Conservation (phyloP, 495 filamentous ascomycete species). For the Letharia columbiana region DNA sequence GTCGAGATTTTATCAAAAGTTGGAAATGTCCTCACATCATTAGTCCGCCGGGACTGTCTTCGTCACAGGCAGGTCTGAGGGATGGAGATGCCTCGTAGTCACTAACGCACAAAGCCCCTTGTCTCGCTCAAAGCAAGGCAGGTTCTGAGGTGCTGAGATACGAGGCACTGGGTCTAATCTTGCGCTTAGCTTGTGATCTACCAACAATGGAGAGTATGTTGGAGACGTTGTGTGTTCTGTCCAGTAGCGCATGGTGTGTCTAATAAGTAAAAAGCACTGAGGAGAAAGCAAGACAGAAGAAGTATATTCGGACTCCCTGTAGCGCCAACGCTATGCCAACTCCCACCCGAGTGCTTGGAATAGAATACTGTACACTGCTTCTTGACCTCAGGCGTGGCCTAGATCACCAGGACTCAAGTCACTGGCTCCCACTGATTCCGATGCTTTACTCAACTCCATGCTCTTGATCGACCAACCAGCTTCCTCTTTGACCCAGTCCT, state of each 20-base stretch:
- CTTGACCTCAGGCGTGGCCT: neutral
- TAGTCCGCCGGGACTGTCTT: conserved; percentile 35
- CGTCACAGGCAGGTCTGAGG: conserved; percentile 37
- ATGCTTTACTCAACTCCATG: conserved; percentile 32
- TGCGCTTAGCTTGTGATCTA: conserved; percentile 43
- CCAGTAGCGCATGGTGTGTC: conserved; percentile 33
- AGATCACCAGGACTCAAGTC: conserved; percentile 13
- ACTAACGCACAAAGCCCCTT: conserved; percentile 20
- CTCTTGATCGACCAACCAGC: conserved; percentile 41
- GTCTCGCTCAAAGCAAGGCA: conserved; percentile 9
- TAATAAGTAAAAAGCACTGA: conserved; percentile 1
- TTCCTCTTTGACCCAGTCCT: conserved; percentile 53
- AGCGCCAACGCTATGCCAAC: conserved; percentile 19
- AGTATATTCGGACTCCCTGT: neutral
- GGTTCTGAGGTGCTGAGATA: conserved; percentile 12
- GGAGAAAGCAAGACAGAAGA: neutral
- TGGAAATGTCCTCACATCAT: conserved; percentile 35
- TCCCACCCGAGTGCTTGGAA: neutral
- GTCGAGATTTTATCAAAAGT: neutral
- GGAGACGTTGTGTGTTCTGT: conserved; percentile 38
- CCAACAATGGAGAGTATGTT: conserved; percentile 34
- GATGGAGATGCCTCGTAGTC: conserved; percentile 28
- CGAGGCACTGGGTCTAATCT: conserved; percentile 28
- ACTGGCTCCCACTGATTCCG: conserved; percentile 13
- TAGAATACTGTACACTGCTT: conserved; percentile 18